phyloP scores from a whole-genome alignment of 352 stramenopile genomes.

The Phytophthora foliorum region DNA sequence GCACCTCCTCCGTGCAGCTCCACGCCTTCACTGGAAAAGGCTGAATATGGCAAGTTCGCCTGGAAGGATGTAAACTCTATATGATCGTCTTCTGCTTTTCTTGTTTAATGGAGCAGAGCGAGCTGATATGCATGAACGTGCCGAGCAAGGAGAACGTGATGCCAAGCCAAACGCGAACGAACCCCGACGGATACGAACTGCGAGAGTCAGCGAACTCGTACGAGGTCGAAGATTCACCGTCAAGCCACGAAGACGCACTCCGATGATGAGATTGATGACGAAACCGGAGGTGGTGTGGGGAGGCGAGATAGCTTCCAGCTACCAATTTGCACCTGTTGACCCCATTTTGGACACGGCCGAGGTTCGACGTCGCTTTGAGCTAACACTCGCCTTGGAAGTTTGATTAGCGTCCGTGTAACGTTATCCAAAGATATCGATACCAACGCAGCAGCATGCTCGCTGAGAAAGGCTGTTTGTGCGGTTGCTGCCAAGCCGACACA shows the following conservation, averaged over 20 bases:
- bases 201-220: slow-evolving; percentile 3
- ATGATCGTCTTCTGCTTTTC: slow-evolving; percentile 18
- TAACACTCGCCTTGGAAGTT: too few relatives aligned
- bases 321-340: slow-evolving; percentile 2
- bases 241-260: background rate
- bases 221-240: background rate
- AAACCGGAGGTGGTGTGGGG: background rate
- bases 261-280: background rate
- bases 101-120: slow-evolving; percentile 25
- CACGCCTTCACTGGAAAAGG: slow-evolving; percentile 23
- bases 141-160: too few relatives aligned
- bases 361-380: slow-evolving; percentile 20
- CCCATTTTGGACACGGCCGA: slow-evolving; percentile 22
- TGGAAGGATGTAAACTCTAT: slow-evolving; percentile 25
- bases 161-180: background rate
- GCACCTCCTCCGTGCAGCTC: background rate
- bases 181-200: background rate
- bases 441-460: background rate
- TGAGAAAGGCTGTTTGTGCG: background rate
- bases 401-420: too few relatives aligned
- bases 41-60: slow-evolving; percentile 9
- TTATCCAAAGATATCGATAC: too few relatives aligned
- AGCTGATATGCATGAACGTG: slow-evolving; percentile 14
- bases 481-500: background rate
- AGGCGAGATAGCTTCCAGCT: background rate